Percentiles rank a stretch among this genome's conserved stretches.
phyloP scores from a whole-genome alignment of 2,329 filamentous ascomycete species.

The Xylariaceae sp. region DNA sequence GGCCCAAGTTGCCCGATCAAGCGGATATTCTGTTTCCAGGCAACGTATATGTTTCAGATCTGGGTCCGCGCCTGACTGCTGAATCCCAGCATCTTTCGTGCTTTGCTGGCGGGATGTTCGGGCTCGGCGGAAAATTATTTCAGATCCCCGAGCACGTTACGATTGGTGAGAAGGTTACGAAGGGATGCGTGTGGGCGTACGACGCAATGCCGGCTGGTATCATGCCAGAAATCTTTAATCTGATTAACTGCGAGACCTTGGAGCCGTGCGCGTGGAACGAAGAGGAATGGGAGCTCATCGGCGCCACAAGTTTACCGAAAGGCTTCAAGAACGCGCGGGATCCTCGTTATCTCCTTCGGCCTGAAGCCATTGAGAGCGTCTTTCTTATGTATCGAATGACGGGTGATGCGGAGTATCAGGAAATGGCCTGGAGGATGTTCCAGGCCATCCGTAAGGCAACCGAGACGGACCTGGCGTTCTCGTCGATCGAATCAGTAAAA shows the following conservation, averaged over 20 bases:
- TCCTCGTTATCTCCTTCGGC: conserved; percentile 55
- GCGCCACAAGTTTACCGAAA: conserved; percentile 44
- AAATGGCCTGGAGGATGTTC: conserved; percentile 61
- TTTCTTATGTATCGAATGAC: conserved; percentile 61
- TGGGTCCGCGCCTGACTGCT: conserved; percentile 37
- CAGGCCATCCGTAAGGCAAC: conserved; percentile 52
- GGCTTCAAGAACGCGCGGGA: conserved; percentile 68
- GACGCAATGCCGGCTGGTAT: conserved; percentile 58
- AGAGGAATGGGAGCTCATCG: conserved; percentile 32
- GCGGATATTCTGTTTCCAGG: conserved; percentile 69
- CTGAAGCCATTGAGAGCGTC: conserved; percentile 59
- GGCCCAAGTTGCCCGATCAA: conserved; percentile 67
- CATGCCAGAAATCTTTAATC: conserved; percentile 62
- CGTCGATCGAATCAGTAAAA: conserved; percentile 58
- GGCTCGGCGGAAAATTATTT: conserved; percentile 53
- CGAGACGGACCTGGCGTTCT: conserved; percentile 53
- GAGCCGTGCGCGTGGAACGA: conserved; percentile 52
- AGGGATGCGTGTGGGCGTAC: conserved; percentile 66
- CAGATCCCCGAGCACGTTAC: conserved; percentile 52
- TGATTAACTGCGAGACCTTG: conserved; percentile 50
- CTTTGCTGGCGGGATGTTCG: conserved; percentile 57
- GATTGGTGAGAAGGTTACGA: conserved; percentile 54
- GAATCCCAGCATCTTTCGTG: conserved; percentile 53
- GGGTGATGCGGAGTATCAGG: conserved; percentile 52
- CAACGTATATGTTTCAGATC: conserved; percentile 37